Evolutionary conservation across 352 stramenopile species (phyloP).

Genomic region (Poterioochromonas sp.): DNA sequence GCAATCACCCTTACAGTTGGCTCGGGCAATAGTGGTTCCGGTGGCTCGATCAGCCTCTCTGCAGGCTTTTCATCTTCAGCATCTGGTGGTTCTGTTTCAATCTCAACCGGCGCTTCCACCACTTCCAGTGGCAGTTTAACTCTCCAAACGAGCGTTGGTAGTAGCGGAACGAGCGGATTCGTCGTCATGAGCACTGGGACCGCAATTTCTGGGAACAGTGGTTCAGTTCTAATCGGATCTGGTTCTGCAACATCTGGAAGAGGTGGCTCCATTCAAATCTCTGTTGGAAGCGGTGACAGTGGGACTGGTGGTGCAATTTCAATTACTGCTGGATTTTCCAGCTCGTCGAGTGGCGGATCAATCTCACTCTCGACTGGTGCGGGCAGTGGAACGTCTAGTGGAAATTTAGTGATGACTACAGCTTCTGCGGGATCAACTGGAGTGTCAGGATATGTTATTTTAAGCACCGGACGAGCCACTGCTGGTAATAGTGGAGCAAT

Average conservation of each 20-base stretch:
- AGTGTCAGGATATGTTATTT: constrained; percentile 10
- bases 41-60: background rate
- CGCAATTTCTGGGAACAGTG: constrained; percentile 2
- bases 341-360: constrained; percentile 1
- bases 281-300: constrained; percentile 27
- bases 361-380: constrained; percentile 1
- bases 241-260: background rate
- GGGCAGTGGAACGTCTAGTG: background rate
- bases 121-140: constrained; percentile 9
- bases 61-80: background rate
- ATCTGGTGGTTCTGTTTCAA: background rate
- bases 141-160: constrained; percentile 6
- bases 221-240: constrained; percentile 31
- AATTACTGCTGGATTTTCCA: constrained; percentile 17
- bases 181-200: background rate
- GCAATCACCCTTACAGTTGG: no score
- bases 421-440: constrained; percentile 40
- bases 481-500: constrained; percentile 16
- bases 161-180: constrained; percentile 1
- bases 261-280: background rate
- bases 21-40: background rate
- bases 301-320: constrained; percentile 6
- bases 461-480: background rate
- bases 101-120: background rate
- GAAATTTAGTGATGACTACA: background rate